Percentiles rank a stretch among this genome's conserved stretches.
Evolutionary conservation across 768 basidiomycete genomes (phyloP).

Genomic region (Pleurotus djamor): DNA sequence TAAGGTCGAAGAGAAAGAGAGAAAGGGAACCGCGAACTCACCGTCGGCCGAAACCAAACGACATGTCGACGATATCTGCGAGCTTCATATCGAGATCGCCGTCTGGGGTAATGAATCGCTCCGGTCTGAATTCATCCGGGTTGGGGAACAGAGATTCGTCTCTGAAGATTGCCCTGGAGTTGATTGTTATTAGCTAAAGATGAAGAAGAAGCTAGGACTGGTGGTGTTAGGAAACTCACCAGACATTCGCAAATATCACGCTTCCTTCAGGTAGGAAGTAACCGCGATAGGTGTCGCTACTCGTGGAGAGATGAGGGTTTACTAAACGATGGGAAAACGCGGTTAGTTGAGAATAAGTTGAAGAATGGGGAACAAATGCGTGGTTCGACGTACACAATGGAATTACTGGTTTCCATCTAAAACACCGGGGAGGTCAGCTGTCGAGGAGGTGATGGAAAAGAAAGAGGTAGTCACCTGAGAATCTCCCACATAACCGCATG

Average conservation of each 20-base stretch:
- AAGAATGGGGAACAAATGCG: not conserved
- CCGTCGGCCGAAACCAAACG: too few species aligned
- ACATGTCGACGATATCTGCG: too few species aligned
- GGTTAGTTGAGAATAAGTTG: not conserved
- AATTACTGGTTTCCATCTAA: not conserved
- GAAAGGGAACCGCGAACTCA: too few species aligned
- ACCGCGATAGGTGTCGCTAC: not conserved
- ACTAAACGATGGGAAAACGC: not conserved
- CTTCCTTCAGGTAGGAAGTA: not conserved
- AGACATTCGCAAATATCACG: not conserved
- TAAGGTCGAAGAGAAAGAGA: too few species aligned
- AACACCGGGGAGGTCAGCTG: not conserved
- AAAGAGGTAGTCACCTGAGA: constrained; percentile 20
- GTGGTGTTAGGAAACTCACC: not conserved
- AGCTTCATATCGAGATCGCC: too few species aligned
- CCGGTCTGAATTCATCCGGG: too few species aligned
- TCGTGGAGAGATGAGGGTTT: not conserved
- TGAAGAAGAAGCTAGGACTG: not conserved
- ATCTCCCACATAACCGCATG: constrained; percentile 38
- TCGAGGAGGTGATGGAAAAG: not conserved
- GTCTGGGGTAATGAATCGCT: too few species aligned
- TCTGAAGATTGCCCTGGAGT: constrained; percentile 12
- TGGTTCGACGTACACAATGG: not conserved
- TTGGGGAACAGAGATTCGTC: constrained; percentile 12
- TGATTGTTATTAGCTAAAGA: not conserved